Conservation (phyloP, 257 asterid genomes). For the Jacaranda mimosifolia region DNA sequence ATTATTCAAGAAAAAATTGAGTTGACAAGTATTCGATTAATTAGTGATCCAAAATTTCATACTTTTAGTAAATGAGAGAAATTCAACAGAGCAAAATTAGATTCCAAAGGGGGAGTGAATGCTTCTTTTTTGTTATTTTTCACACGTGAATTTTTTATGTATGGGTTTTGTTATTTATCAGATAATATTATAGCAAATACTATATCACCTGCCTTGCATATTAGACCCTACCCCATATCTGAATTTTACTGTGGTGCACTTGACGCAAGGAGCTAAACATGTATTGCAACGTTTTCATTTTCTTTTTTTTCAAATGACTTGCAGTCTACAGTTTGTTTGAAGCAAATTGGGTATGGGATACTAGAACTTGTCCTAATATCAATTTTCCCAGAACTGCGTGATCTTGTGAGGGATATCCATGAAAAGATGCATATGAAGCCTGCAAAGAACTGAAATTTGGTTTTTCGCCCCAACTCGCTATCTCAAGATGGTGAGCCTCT, state of each 20-base stretch:
- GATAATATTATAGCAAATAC: too few relatives aligned
- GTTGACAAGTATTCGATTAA: background rate
- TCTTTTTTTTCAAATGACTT: slow-evolving; percentile 2
- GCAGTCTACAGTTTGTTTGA: slow-evolving; percentile 81
- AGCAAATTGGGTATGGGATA: slow-evolving; percentile 88
- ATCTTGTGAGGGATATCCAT: slow-evolving; percentile 69
- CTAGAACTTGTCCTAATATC: slow-evolving; percentile 78
- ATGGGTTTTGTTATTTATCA: too few relatives aligned
- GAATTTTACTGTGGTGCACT: background rate
- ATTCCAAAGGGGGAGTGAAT: slow-evolving; percentile 16
- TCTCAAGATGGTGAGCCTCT: too few relatives aligned
- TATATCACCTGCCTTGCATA: too few relatives aligned
- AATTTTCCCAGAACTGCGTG: slow-evolving; percentile 80
- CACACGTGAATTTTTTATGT: too few relatives aligned
- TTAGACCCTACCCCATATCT: background rate
- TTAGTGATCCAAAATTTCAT: background rate
- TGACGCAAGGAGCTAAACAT: background rate
- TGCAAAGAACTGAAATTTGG: slow-evolving; percentile 34
- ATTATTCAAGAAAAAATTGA: background rate
- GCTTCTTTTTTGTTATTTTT: background rate
- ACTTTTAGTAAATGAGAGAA: slow-evolving; percentile 18
- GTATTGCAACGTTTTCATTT: background rate
- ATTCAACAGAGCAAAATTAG: background rate
- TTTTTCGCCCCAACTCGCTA: background rate
- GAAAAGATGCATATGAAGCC: slow-evolving; percentile 64